Conservation (phyloP, 371 early-diverging fungal species). For the Phascolomyces articulosus region DNA sequence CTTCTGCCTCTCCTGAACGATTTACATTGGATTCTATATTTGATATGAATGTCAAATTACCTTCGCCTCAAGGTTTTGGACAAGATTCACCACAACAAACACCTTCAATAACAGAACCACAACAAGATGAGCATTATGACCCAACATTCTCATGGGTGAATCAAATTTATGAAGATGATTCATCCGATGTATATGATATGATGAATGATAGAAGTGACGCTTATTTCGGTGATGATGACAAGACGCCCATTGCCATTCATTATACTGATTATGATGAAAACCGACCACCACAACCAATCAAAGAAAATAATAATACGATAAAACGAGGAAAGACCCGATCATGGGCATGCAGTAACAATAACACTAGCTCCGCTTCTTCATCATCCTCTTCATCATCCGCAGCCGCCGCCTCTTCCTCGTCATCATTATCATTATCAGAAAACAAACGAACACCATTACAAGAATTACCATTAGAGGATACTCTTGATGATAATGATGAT, state of each 20-base stretch:
- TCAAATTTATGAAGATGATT: neutral
- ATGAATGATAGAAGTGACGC: neutral
- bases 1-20: neutral
- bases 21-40: slow-evolving; percentile 4
- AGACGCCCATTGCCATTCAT: neutral
- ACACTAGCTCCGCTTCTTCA: neutral
- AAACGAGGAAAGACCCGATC: slow-evolving; percentile 4
- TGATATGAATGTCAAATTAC: slow-evolving; percentile 1
- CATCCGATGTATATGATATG: neutral
- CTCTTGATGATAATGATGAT: neutral
- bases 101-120: neutral
- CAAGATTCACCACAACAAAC: neutral
- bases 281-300: neutral
- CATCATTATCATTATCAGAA: neutral
- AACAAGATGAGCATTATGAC: neutral
- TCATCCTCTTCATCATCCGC: neutral
- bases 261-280: neutral
- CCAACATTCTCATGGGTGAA: slow-evolving; percentile 1
- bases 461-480: neutral
- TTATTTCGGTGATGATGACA: neutral
- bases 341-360: slow-evolving; percentile 3
- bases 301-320: neutral
- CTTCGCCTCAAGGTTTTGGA: neutral
- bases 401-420: neutral
- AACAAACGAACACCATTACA: neutral